Conservation (phyloP, 257 asterid species). For the Fraxinus anomala region DNA sequence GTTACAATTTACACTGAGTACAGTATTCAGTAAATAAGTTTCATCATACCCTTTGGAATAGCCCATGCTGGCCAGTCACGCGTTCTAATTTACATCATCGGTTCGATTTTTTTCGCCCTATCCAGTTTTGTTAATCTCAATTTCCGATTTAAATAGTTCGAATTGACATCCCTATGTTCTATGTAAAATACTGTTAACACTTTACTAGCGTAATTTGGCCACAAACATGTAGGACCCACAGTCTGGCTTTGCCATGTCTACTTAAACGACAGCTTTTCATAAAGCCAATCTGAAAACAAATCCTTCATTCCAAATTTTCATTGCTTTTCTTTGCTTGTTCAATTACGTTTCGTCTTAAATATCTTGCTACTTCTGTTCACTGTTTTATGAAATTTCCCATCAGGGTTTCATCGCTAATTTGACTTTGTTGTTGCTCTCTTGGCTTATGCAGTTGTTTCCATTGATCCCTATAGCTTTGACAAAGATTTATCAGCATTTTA, state of each 20-base stretch:
- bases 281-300: not conserved
- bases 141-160: no score
- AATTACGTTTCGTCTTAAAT: not conserved
- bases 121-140: no score
- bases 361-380: not conserved
- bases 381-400: conserved; percentile 6
- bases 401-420: conserved; percentile 21
- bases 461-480: not conserved
- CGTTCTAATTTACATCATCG: no score
- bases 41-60: no score
- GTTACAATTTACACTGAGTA: no score
- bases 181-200: not conserved
- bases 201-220: no score
- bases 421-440: not conserved
- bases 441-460: not conserved
- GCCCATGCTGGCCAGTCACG: no score
- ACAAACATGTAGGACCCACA: conserved; percentile 13
- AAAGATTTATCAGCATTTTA: not conserved
- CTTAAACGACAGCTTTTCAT: conserved; percentile 17
- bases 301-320: not conserved
- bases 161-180: no score
- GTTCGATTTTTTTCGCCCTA: no score
- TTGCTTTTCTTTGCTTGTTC: not conserved
- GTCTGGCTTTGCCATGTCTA: conserved; percentile 16
- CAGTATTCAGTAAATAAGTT: no score